Percentiles rank a stretch among this genome's conserved stretches.
Evolutionary conservation across 2,329 filamentous ascomycete genomes (phyloP).

Genomic region (Fusarium anthophilum): DNA sequence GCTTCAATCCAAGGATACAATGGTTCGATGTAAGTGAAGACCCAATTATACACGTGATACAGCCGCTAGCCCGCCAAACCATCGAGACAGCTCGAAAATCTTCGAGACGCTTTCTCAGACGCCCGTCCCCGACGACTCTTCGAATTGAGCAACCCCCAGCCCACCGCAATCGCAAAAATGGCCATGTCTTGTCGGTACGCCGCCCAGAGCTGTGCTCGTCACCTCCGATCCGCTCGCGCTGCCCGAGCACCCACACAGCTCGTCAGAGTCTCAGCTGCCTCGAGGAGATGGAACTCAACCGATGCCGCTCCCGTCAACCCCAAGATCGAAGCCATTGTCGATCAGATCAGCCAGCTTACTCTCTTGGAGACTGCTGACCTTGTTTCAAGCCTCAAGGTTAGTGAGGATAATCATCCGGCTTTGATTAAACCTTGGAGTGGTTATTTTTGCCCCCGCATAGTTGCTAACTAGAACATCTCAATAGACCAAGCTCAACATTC

Average conservation of each 20-base stretch:
- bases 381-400: conserved; percentile 92
- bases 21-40: conserved; percentile 12
- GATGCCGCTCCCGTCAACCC: conserved; percentile 77
- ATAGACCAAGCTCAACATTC: conserved; percentile 94
- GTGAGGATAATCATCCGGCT: conserved; percentile 33
- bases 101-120: conserved; percentile 47
- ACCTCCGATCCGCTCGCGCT: conserved; percentile 62
- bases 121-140: conserved; percentile 43
- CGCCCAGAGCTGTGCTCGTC: conserved; percentile 71
- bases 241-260: conserved; percentile 60
- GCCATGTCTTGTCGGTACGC: conserved; percentile 70
- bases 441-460: neutral
- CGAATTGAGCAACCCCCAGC: conserved; percentile 41
- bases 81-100: conserved; percentile 54
- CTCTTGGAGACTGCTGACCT: conserved; percentile 97
- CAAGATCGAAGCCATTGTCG: conserved; percentile 94
- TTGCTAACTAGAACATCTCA: conserved; percentile 24
- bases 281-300: conserved; percentile 89
- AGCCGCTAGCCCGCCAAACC: conserved; percentile 34
- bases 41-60: conserved; percentile 33
- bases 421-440: conserved; percentile 20
- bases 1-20: neutral
- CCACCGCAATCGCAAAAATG: conserved; percentile 57
- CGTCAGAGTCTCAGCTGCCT: conserved; percentile 55
- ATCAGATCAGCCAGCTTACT: conserved; percentile 98